Base-by-base conservation (phyloP, 495 filamentous ascomycete species). In the Tuber indicum region DNA sequence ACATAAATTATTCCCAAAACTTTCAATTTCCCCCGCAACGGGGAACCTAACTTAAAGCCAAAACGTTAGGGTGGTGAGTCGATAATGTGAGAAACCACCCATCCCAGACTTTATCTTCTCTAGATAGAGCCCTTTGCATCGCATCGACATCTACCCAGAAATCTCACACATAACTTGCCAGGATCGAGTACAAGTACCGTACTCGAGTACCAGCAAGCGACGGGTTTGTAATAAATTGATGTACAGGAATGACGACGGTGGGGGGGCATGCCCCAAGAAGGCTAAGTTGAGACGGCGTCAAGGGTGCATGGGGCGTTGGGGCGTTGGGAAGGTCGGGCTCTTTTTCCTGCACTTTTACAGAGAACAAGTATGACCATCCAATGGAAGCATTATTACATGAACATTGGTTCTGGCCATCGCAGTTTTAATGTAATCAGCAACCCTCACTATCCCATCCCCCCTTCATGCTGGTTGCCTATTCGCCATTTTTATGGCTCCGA, bases 181-280 rank as follows among this genome's bases (percentile, higher is more conserved):
- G 58, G 58, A 66, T 19, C 3, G 58, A 66, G 58, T 2, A 32
- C 4, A 41, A 36, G 58, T 32, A n/a, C n/a, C n/a, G n/a, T n/a
- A n/a, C n/a, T n/a, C n/a, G n/a, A n/a, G n/a, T n/a, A 16, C 58
- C 14, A 36, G 26, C 26, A 66, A 66, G 58, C 26, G 58, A 66
- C 14, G 26, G 26, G 58, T 66, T 66, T 66, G 58, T 66, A 66
- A 66, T 66, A 66, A 66, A 66, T 66, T 66, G 58, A 66, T 66
- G 58, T 66, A 66, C 58, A 66, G 58, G 58, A 66, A 66, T 66
- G 58, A 66, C 58, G 58, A 26, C 26, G 58, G 58, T 66, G 58
- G 58, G 58, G 58, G 58, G 58, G 58, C 58, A 8, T 66, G 32
- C 26, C 5, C 32, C 58, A 66, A 36, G 32, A 66, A 66, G 58